Conservation (phyloP, 2,329 filamentous ascomycete genomes). For the Hansfordia pulvinata region DNA sequence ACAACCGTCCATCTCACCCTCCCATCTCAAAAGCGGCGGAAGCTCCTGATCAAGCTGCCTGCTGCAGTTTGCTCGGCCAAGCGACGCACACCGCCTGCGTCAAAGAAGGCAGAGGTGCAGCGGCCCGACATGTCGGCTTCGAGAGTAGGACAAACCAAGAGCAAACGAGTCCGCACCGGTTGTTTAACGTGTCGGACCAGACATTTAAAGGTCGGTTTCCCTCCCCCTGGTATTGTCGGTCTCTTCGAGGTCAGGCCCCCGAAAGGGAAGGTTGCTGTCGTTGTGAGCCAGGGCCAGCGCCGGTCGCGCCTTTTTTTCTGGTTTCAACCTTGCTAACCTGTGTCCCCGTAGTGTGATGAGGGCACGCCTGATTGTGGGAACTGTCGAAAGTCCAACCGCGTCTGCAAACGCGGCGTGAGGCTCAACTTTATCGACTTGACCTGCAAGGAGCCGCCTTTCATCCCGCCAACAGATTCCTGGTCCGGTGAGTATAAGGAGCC, state of each 20-base stretch:
- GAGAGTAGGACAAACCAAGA: conserved; percentile 34
- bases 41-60: conserved; percentile 6
- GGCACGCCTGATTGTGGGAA: conserved; percentile 52
- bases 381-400: conserved; percentile 74
- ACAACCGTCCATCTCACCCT: conserved; percentile 11
- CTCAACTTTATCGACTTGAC: conserved; percentile 87
- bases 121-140: conserved; percentile 9
- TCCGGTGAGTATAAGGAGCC: conserved; percentile 27
- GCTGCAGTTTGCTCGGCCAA: conserved; percentile 4
- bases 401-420: conserved; percentile 74
- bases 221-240: too few relatives aligned
- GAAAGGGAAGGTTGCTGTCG: too few relatives aligned
- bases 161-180: conserved; percentile 83
- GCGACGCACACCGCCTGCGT: too few relatives aligned
- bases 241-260: too few relatives aligned
- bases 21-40: conserved; percentile 14
- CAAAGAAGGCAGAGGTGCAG: conserved; percentile 5
- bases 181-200: too few relatives aligned
- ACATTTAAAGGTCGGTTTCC: too few relatives aligned
- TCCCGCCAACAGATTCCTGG: conserved; percentile 52
- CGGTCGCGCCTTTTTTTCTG: too few relatives aligned
- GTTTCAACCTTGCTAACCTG: too few relatives aligned
- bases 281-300: too few relatives aligned
- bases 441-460: conserved; percentile 51
- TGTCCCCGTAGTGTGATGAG: conserved; percentile 86